These are phyloP conservation scores for Solanum stenotomum DNA, from an alignment of 257 asterid species.

Conservation along the genomic window DNA sequence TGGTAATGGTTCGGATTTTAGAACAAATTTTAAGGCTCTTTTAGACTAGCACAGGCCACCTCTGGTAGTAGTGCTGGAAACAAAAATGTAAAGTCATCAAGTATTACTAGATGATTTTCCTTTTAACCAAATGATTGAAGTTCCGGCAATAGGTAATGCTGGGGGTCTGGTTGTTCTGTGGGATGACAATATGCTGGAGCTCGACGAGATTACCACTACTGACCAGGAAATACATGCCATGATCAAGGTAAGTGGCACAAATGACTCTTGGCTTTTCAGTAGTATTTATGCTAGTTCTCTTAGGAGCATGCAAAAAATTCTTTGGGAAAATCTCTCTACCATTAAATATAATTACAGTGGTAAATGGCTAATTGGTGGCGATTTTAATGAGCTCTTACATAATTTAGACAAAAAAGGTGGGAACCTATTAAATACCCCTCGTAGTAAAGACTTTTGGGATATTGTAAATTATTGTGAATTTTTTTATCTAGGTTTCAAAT, in stretches of 20 bases:
- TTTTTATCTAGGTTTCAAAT: background rate
- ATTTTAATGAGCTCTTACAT: no score
- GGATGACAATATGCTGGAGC: background rate
- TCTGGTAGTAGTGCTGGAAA: accelerated
- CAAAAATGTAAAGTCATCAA: background rate
- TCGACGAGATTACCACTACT: no score
- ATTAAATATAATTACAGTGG: background rate
- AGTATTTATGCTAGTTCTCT: background rate
- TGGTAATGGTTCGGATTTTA: no score
- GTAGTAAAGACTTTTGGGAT: background rate
- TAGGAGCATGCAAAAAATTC: no score
- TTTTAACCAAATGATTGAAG: background rate
- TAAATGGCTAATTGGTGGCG: background rate
- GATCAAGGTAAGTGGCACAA: background rate
- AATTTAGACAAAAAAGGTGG: no score
- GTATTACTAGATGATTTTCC: background rate
- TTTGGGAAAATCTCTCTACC: background rate
- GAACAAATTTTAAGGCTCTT: no score
- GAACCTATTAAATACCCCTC: accelerated
- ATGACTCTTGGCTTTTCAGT: background rate
- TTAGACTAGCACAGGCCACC: background rate
- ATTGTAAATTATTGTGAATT: background rate
- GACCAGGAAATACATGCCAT: background rate
- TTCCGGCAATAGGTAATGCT: accelerated
- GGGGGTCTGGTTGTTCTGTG: background rate